phyloP scores from a whole-genome alignment of 768 basidiomycete species.

The Mycena floridula region DNA sequence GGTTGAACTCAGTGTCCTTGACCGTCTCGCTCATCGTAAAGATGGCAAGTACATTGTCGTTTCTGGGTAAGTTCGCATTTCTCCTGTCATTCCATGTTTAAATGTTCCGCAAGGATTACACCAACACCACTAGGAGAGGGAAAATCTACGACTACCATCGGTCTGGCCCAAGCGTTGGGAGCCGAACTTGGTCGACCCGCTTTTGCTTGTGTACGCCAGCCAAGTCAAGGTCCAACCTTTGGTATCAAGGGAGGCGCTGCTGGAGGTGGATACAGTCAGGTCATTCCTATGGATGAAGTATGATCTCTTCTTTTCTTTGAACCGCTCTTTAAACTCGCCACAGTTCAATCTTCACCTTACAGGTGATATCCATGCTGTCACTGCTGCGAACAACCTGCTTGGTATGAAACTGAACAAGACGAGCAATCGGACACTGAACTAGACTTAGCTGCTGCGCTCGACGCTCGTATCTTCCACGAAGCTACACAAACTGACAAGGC shows the following conservation, averaged over 20 bases:
- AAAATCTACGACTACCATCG: slow-evolving; percentile 97
- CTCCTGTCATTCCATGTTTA: not conserved
- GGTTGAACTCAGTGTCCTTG: slow-evolving; percentile 83
- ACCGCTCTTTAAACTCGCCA: slow-evolving; percentile 5
- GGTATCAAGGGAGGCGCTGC: slow-evolving; percentile 99
- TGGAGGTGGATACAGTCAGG: slow-evolving; percentile 96
- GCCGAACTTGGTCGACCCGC: slow-evolving; percentile 89
- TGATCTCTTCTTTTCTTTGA: not conserved
- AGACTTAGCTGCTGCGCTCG: slow-evolving; percentile 80
- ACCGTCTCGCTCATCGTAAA: slow-evolving; percentile 77
- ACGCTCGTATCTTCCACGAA: slow-evolving; percentile 97
- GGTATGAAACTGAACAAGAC: slow-evolving; percentile 36
- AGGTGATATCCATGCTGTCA: slow-evolving; percentile 96
- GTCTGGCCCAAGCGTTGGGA: slow-evolving; percentile 92
- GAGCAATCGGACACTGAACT: slow-evolving; percentile 5
- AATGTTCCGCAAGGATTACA: slow-evolving; percentile 74
- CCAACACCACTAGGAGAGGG: slow-evolving; percentile 97
- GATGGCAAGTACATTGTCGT: slow-evolving; percentile 97
- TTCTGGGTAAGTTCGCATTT: slow-evolving; percentile 57
- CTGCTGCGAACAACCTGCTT: slow-evolving; percentile 94
- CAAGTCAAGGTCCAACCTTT: slow-evolving; percentile 97
- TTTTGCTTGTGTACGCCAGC: slow-evolving; percentile 96
- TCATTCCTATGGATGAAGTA: slow-evolving; percentile 99
- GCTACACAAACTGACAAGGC: slow-evolving; percentile 92
- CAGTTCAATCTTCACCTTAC: slow-evolving; percentile 95